phyloP scores from a whole-genome alignment of 495 filamentous ascomycete genomes.

The Polyplosphaeria fusca region DNA sequence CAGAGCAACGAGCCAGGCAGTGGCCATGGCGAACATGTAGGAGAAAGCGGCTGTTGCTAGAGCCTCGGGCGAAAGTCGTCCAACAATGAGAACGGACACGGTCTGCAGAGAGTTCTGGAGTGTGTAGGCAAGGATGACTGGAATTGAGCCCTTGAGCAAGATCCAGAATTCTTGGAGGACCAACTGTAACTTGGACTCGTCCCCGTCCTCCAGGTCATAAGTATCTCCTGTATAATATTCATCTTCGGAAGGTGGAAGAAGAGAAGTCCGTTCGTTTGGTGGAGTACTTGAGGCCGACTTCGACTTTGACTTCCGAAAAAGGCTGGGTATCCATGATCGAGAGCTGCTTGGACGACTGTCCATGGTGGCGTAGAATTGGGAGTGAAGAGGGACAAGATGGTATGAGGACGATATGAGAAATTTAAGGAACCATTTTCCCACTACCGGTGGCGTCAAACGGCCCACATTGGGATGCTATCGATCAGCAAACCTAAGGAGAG shows the following conservation, averaged over 20 bases:
- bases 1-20: conserved; percentile 84
- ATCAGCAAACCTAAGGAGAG: too few relatives aligned
- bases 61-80: conserved; percentile 74
- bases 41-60: conserved; percentile 83
- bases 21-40: conserved; percentile 92
- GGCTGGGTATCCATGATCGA: conserved; percentile 37
- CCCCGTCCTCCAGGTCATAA: conserved; percentile 38
- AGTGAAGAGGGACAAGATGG: background rate
- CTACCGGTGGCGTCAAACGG: background rate
- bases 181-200: conserved; percentile 30
- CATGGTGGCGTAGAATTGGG: conserved; percentile 20
- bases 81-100: conserved; percentile 77
- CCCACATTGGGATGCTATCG: too few relatives aligned
- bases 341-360: conserved; percentile 35
- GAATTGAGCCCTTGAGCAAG: conserved; percentile 65
- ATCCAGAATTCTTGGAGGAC: conserved; percentile 64
- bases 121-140: conserved; percentile 84
- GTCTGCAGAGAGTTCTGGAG: conserved; percentile 90
- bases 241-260: conserved; percentile 35
- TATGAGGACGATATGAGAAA: background rate
- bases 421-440: background rate
- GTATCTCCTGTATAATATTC: conserved; percentile 30
- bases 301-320: conserved; percentile 32
- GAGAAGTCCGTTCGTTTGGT: conserved; percentile 29
- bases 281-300: conserved; percentile 12